phyloP scores from a whole-genome alignment of 2,329 filamentous ascomycete genomes.

The Elsinoe batatas region DNA sequence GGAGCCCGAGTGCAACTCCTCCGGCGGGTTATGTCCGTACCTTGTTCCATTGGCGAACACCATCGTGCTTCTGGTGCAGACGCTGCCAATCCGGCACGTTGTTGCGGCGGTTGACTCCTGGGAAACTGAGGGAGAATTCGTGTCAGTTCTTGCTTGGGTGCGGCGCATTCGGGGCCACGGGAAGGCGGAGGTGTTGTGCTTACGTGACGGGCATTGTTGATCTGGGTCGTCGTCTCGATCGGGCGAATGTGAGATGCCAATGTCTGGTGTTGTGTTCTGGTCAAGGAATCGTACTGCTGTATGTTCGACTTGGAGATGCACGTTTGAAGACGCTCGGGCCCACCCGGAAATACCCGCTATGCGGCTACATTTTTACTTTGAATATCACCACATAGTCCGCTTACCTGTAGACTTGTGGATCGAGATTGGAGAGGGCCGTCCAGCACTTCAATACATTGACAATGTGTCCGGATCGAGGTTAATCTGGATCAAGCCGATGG shows the following conservation, averaged over 20 bases:
- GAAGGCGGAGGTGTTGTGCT: conserved; percentile 17
- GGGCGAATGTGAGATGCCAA: conserved; percentile 9
- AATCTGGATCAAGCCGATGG: neutral
- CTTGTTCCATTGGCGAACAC: conserved; percentile 65
- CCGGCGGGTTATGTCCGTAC: conserved; percentile 40
- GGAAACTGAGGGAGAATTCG: conserved; percentile 19
- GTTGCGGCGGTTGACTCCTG: conserved; percentile 60
- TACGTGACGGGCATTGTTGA: conserved; percentile 34
- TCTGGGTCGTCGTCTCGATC: conserved; percentile 26
- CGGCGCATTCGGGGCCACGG: neutral
- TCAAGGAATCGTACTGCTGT: neutral
- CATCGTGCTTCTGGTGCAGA: conserved; percentile 64
- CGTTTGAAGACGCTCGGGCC: conserved; percentile 1
- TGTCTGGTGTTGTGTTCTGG: neutral
- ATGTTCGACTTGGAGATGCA: neutral
- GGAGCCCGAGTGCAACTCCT: neutral
- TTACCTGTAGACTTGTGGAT: neutral
- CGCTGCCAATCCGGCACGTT: conserved; percentile 65
- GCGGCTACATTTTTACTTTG: neutral
- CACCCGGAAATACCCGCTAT: neutral
- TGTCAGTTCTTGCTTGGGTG: conserved; percentile 12
- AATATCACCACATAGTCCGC: too few species aligned
- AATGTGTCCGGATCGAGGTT: conserved; percentile 28
- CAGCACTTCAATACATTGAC: neutral
- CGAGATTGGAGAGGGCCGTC: neutral